Evolutionary conservation across 2,329 filamentous ascomycete genomes (phyloP), one percentile per base, ranked within the genome.

Genomic region (Fusarium domesticum): DNA sequence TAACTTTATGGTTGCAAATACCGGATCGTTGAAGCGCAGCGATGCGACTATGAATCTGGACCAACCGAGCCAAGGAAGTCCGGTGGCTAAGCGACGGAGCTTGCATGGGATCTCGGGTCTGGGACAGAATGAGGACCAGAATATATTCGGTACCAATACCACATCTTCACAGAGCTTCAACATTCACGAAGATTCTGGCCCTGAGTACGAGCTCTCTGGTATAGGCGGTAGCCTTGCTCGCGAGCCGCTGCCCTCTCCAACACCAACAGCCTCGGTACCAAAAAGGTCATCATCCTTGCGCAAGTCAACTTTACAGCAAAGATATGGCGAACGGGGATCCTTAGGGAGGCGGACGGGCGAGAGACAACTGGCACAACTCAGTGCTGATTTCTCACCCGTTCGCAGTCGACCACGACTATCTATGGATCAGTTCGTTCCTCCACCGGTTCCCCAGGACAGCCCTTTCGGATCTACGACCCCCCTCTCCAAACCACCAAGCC

Each of bases 21-120:
- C 85, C 6, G 96, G 92, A 63, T 91, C 92, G 5, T 72, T 97
- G 57, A 96, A 97, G 76, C 84, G 93, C 58, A 92, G 86, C 62
- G 92, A 97, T 70, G 85, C 87, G 34, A 85, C 85, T 39, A 92
- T 95, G 87, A 89, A 89, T 60, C 71, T 95, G 37, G 91, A 95
- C 59, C 85, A 88, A 52, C 76, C 83, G 19, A 85, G 78, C 57
- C 75, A 87, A 43, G 87, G 87, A 56, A 96, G 88, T 61, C 92
- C 93, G 1, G 87, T 92, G 47, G 88, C 91, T 36, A 96, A 96
- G 73, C 81, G 93, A 54, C 83, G 93, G 60, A 96, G 91, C 68
- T 70, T 95, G 57, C 89, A 96, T 64, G 85, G 85, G 38, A 78
- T 83, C 34, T 75, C 84, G n/a, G 80, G 71, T 55, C 73, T 84